Evolutionary conservation across 768 basidiomycete species (phyloP), one percentile per base, ranked within the genome.

Genomic region (Fomitopsis serialis): DNA sequence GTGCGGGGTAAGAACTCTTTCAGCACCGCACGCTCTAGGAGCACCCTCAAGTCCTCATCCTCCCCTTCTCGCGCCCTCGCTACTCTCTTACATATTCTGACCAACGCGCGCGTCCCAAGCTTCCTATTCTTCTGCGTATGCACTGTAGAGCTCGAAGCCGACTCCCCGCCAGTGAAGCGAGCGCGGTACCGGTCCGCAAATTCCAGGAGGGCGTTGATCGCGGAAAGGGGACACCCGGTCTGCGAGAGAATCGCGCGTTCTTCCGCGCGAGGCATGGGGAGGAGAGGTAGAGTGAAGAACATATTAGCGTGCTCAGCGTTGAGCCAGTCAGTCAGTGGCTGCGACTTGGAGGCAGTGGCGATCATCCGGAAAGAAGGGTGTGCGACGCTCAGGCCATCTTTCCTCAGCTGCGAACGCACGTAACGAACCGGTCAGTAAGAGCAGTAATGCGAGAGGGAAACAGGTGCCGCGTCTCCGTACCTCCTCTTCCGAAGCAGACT

Each of bases 321-420:
- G 24, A 87, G 74, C 84, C 84, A 87, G 61, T 85, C 83, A 59
- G 80, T 80, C n/a, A 84, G 68, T n/a, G 79, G 77, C 1, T 79
- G 64, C 1, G 82, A 83, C 60, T 81, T 84, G 36, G 82, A 84
- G 6, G 83, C 79, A 0, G 84, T 85, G 47, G 71, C 73, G 56
- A 85, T 79, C 52, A 83, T 66, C 24, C 84, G 76, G 71, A 85
- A 83, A 4, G 83, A 78, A 2, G 78, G 75, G 53, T 83, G 81
- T 0, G 75, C 70, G 21, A 78, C 65, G 5, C 76, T 76, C 8
- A 84, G 74, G 32, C 76, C 73, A 10, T 72, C 73, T 1, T 66
- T 58, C 1, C 48, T 40, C 21, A 54, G 32, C 60, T 68, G 32
- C 29, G 25, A 9, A 22, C n/a, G 32, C 19, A 3, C 27, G 13